Evolutionary conservation across 352 stramenopile genomes (phyloP).

Genomic region (Phytophthora foliorum): DNA sequence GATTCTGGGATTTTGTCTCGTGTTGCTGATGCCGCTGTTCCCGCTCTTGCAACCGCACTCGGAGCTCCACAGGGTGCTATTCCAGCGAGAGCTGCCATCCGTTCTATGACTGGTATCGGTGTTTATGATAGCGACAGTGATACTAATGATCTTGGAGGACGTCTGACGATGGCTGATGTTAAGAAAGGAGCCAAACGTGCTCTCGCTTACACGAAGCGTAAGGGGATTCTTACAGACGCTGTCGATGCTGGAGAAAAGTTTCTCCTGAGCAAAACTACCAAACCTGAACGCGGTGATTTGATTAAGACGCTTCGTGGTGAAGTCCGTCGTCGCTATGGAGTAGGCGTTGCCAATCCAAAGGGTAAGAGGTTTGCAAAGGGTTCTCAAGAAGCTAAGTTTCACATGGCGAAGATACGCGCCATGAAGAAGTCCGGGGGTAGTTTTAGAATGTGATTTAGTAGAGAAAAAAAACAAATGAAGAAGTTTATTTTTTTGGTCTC

Average conservation of each 20-base stretch:
- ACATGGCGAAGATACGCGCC: conserved; percentile 13
- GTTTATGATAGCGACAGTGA: conserved; percentile 22
- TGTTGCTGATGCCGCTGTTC: conserved; percentile 11
- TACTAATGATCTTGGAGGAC: neutral
- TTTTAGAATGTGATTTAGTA: conserved; percentile 7
- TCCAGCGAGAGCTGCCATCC: conserved; percentile 8
- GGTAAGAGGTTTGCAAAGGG: conserved; percentile 12
- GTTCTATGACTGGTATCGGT: conserved; percentile 15
- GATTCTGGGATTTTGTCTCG: conserved; percentile 16
- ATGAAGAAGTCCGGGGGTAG: neutral
- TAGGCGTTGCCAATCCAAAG: conserved; percentile 3
- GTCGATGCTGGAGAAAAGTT: conserved; percentile 7
- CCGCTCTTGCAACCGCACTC: conserved; percentile 10
- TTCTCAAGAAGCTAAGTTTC: conserved; percentile 7
- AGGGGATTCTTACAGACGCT: conserved; percentile 10
- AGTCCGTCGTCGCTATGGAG: neutral
- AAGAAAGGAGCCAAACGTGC: conserved; percentile 10
- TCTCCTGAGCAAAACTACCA: conserved; percentile 5
- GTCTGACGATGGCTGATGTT: conserved; percentile 4
- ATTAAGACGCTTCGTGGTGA: neutral
- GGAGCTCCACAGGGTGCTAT: conserved; percentile 11
- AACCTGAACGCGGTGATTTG: conserved; percentile 1
- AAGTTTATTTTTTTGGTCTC: conserved; percentile 6
- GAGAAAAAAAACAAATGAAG: neutral
- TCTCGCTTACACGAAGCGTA: conserved; percentile 18